phyloP scores from a whole-genome alignment of 73 alveolate genomes.

The Vitrella brassicaformis region DNA sequence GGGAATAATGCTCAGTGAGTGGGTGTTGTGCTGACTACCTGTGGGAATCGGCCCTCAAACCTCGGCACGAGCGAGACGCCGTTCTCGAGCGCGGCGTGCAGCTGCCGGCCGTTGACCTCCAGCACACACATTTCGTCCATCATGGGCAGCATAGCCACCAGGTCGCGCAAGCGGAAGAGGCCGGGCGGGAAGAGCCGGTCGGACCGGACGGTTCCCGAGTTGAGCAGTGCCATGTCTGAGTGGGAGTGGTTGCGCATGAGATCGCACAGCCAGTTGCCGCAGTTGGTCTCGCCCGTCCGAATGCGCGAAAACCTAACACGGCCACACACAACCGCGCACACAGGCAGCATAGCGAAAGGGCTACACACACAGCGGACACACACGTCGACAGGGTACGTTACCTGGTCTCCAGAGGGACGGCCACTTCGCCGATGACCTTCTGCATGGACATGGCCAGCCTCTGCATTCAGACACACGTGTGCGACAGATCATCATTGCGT shows the following conservation, averaged over 20 bases:
- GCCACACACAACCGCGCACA: not conserved
- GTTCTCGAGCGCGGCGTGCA: constrained; percentile 22
- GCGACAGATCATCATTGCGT: no score
- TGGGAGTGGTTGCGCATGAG: not conserved
- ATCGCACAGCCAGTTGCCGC: constrained; percentile 12
- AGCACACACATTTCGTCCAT: constrained; percentile 28
- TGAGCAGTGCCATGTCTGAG: not conserved
- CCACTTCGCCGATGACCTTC: not conserved
- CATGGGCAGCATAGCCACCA: constrained; percentile 33
- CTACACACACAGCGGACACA: not conserved
- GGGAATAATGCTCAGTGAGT: no score
- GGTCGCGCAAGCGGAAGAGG: constrained; percentile 10
- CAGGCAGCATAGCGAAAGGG: not conserved
- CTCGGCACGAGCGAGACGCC: constrained; percentile 24
- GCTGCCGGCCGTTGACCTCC: constrained; percentile 20
- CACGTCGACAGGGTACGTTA: not conserved
- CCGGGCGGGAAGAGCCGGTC: not conserved
- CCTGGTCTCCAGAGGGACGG: not conserved
- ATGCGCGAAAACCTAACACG: constrained; percentile 8
- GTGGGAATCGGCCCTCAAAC: constrained; percentile 39
- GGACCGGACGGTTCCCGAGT: not conserved
- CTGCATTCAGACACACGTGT: no score
- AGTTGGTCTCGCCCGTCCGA: constrained; percentile 19
- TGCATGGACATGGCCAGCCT: not conserved
- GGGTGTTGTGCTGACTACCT: no score